These are phyloP conservation scores for Discostella pseudostelligera DNA, from an alignment of 108 stramenopile species.

Conservation along the genomic window DNA sequence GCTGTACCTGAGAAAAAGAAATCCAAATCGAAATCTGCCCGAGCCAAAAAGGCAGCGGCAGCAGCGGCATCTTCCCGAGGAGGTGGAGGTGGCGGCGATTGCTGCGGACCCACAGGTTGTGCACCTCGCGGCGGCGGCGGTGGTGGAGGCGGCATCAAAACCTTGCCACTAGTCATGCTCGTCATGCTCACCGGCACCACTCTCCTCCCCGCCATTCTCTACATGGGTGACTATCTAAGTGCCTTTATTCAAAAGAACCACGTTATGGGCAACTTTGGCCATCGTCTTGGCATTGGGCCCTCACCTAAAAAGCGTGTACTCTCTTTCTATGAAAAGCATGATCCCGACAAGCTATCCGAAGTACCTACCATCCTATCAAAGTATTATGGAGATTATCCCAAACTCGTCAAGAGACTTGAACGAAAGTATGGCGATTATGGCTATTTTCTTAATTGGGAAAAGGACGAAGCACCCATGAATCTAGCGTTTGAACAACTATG, in stretches of 20 bases:
- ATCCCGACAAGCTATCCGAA: constrained; percentile 76
- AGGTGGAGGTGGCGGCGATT: constrained; percentile 9
- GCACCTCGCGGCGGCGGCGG: constrained; percentile 1
- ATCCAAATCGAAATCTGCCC: constrained; percentile 30
- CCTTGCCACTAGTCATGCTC: constrained; percentile 73
- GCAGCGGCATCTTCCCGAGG: neutral
- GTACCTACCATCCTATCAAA: constrained; percentile 76
- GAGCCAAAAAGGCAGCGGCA: constrained; percentile 35
- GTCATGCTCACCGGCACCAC: constrained; percentile 83
- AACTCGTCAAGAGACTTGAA: constrained; percentile 80
- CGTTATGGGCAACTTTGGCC: constrained; percentile 66
- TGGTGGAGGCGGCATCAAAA: constrained; percentile 70
- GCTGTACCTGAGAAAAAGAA: constrained; percentile 20
- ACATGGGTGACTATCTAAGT: constrained; percentile 63
- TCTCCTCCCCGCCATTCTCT: constrained; percentile 76
- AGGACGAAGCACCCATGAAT: constrained; percentile 79
- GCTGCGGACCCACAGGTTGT: constrained; percentile 14
- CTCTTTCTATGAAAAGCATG: constrained; percentile 91
- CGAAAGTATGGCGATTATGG: constrained; percentile 91
- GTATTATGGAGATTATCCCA: constrained; percentile 89
- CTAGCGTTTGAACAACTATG: constrained; percentile 68
- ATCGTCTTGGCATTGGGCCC: constrained; percentile 75
- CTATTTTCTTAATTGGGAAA: constrained; percentile 89
- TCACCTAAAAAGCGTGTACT: constrained; percentile 81
- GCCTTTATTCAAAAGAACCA: constrained; percentile 59